A percentile compares a stretch with the other conserved stretches of the same genome.
Conservation (phyloP, 2,329 filamentous ascomycete genomes). For the Delphinella strobiligena region DNA sequence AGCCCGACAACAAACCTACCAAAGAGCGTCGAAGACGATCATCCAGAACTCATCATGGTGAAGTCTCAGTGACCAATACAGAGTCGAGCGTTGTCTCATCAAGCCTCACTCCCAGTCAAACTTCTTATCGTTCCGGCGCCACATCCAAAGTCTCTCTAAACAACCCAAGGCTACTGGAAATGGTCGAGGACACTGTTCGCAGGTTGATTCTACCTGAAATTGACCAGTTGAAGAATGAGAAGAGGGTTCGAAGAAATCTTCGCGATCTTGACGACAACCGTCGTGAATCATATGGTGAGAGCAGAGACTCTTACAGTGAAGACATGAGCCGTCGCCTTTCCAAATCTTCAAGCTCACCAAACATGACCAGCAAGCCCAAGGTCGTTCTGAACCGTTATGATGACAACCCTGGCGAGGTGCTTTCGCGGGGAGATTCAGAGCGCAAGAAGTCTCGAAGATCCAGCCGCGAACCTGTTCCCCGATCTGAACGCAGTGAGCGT, state of each 20-base stretch:
- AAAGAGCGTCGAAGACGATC: slow-evolving; percentile 20
- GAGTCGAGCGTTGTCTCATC: slow-evolving; percentile 54
- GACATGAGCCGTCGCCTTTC: slow-evolving; percentile 42
- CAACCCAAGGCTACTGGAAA: slow-evolving; percentile 81
- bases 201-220: slow-evolving; percentile 83
- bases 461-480: slow-evolving; percentile 38
- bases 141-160: slow-evolving; percentile 60
- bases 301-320: slow-evolving; percentile 37
- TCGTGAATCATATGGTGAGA: slow-evolving; percentile 49
- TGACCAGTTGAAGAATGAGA: slow-evolving; percentile 80
- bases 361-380: slow-evolving; percentile 47
- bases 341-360: slow-evolving; percentile 49
- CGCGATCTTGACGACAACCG: slow-evolving; percentile 55
- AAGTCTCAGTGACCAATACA: slow-evolving; percentile 37
- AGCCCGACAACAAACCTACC: slow-evolving; percentile 19
- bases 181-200: slow-evolving; percentile 86
- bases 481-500: slow-evolving; percentile 13
- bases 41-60: slow-evolving; percentile 40
- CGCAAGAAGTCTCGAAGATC: slow-evolving; percentile 43
- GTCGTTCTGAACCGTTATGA: slow-evolving; percentile 47
- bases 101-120: slow-evolving; percentile 40
- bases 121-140: slow-evolving; percentile 45
- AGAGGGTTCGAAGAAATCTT: slow-evolving; percentile 62
- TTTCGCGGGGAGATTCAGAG: slow-evolving; percentile 42
- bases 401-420: slow-evolving; percentile 45